Percentiles rank a stretch among this genome's conserved stretches.
These are phyloP conservation scores for Helianthus annuus DNA, from an alignment of 129 eudicot species.

Conservation along the genomic window HanXRQr2.0-SUNRISE NC_035444.2:15434153-15434652, in stretches of 20 bases:
- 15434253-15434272: too few relatives aligned
- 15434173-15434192: constrained; percentile 80
- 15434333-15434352: constrained; percentile 67
- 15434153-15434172: constrained; percentile 59
- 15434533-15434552: too few relatives aligned
- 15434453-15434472: constrained; percentile 52
- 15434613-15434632: too few relatives aligned
- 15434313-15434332: too few relatives aligned
- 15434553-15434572: too few relatives aligned
- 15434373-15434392: constrained; percentile 54
- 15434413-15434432: constrained; percentile 56
- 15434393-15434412: constrained; percentile 72
- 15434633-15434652: too few relatives aligned
- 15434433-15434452: constrained; percentile 60
- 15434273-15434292: too few relatives aligned
- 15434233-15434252: constrained; percentile 63
- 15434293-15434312: too few relatives aligned
- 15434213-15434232: constrained; percentile 69
- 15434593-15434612: too few relatives aligned
- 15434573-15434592: too few relatives aligned
- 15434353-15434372: constrained; percentile 62
- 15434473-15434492: constrained; percentile 55
- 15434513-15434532: constrained; percentile 32
- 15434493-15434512: constrained; percentile 52
- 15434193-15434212: constrained; percentile 91